Conservation (phyloP, 441 rosid species). For the Bocquillonia castaneifolia region DNA sequence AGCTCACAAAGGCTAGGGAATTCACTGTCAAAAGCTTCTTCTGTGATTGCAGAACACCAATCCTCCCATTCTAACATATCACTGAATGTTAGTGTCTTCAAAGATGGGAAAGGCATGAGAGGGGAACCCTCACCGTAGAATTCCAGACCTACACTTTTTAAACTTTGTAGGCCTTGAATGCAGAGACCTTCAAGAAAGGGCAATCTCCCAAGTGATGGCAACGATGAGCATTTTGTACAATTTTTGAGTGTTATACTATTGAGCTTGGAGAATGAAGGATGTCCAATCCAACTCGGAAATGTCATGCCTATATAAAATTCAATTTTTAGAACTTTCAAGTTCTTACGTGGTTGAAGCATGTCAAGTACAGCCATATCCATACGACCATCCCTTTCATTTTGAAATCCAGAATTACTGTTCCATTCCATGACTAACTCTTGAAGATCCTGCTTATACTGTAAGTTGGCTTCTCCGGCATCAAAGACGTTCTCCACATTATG, state of each 20-base stretch:
- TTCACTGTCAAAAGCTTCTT: not conserved
- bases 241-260: conserved; percentile 13
- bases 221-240: not conserved
- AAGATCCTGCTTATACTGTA: not conserved
- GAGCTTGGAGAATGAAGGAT: conserved; percentile 20
- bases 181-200: conserved; percentile 8
- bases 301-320: not conserved
- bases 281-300: conserved; percentile 1
- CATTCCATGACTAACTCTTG: not conserved
- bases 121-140: not conserved
- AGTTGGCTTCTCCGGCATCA: not conserved
- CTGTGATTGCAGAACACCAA: not conserved
- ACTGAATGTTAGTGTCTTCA: not conserved
- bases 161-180: not conserved
- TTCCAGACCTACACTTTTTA: not conserved
- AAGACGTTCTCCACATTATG: not conserved
- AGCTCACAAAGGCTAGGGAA: conserved; percentile 22
- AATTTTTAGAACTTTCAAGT: not conserved
- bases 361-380: not conserved
- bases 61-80: not conserved
- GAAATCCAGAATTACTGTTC: not conserved
- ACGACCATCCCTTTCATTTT: not conserved
- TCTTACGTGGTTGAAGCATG: conserved; percentile 1
- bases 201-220: not conserved
- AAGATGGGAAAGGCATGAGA: not conserved